phyloP scores from a whole-genome alignment of 2,329 filamentous ascomycete genomes.

The Botrytis elliptica region DNA sequence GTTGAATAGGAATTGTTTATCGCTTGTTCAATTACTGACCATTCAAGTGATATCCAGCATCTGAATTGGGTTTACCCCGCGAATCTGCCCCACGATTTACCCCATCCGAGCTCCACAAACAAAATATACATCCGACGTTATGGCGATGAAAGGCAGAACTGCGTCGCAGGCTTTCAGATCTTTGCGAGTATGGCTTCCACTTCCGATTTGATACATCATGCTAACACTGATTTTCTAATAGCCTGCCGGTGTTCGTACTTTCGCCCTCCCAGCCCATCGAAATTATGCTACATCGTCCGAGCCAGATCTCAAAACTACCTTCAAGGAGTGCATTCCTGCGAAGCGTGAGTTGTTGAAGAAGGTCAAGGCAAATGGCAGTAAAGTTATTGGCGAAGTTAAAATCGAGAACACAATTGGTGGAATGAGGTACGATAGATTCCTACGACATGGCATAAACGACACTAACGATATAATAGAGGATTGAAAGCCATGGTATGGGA shows the following conservation, averaged over 20 bases:
- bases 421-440: conserved; percentile 63
- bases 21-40: not conserved
- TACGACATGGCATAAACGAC: not conserved
- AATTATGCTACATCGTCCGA: conserved; percentile 75
- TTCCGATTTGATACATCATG: not conserved
- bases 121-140: conserved; percentile 38
- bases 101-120: conserved; percentile 17
- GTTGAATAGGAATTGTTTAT: not conserved
- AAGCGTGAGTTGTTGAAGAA: conserved; percentile 93
- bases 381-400: conserved; percentile 88
- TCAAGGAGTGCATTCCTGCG: conserved; percentile 80
- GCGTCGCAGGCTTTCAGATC: conserved; percentile 63
- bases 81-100: conserved; percentile 21
- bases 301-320: conserved; percentile 83
- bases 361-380: conserved; percentile 81
- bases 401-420: conserved; percentile 92
- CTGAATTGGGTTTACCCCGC: conserved; percentile 12
- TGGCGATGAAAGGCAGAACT: conserved; percentile 64
- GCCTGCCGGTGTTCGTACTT: conserved; percentile 39
- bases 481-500: conserved; percentile 99
- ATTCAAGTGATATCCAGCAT: not conserved
- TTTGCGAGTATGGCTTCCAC: conserved; percentile 54
- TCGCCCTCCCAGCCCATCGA: conserved; percentile 44
- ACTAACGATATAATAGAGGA: conserved; percentile 51
- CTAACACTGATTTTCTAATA: conserved; percentile 23